Evolutionary conservation across 2,329 filamentous ascomycete species (phyloP).

Genomic region (Erysiphe pulchra): DNA sequence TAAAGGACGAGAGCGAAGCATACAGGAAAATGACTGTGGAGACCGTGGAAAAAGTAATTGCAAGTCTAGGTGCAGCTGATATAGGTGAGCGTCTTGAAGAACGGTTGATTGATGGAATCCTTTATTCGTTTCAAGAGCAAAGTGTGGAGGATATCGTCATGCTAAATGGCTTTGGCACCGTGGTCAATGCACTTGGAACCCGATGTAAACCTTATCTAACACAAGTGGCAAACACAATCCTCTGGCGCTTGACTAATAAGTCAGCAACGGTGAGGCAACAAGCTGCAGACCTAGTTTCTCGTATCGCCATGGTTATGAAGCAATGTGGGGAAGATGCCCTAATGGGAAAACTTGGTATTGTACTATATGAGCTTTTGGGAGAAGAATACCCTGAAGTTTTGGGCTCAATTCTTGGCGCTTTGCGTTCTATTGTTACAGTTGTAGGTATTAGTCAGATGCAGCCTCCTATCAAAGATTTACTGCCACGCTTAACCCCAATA

Average conservation of each 20-base stretch:
- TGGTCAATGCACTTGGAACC: conserved; percentile 81
- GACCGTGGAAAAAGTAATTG: conserved; percentile 89
- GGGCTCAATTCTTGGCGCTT: conserved; percentile 80
- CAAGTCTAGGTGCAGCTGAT: conserved; percentile 76
- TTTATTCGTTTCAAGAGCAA: conserved; percentile 94
- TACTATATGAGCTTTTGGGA: conserved; percentile 92
- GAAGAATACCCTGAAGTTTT: conserved; percentile 97
- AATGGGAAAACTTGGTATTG: conserved; percentile 83
- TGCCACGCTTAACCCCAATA: conserved; percentile 91
- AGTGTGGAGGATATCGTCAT: conserved; percentile 89
- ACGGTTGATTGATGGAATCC: conserved; percentile 77
- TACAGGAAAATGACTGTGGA: conserved; percentile 99
- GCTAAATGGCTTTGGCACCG: conserved; percentile 91
- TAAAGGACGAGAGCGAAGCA: conserved; percentile 93
- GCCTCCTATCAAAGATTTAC: conserved; percentile 83
- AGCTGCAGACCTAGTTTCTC: conserved; percentile 83
- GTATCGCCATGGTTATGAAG: conserved; percentile 97
- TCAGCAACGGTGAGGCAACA: conserved; percentile 90
- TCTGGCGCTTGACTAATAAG: conserved; percentile 95
- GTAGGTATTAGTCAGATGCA: conserved; percentile 98
- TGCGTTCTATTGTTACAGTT: conserved; percentile 90
- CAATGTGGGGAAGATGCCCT: conserved; percentile 90
- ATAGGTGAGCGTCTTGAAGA: conserved; percentile 84
- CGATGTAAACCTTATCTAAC: conserved; percentile 91
- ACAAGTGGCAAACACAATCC: conserved; percentile 88